Percentiles rank a stretch among this genome's conserved stretches.
These are phyloP conservation scores for Leccinum griseonigrum DNA, from an alignment of 1,284 basidiomycete species.

Conservation along the genomic window DNA sequence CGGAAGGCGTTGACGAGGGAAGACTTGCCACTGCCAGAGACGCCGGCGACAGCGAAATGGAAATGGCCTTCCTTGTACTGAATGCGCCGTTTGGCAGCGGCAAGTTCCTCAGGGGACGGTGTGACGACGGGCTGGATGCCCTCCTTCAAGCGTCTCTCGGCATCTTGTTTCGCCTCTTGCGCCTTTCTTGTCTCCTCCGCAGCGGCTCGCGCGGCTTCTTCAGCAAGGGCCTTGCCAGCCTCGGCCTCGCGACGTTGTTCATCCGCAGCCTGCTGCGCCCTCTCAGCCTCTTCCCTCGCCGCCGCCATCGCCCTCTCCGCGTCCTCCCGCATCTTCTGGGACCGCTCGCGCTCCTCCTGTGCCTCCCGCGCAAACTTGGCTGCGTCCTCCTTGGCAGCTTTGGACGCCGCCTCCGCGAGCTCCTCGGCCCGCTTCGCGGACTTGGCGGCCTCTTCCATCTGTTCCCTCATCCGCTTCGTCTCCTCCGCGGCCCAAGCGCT, in stretches of 20 bases:
- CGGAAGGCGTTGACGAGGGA: neutral
- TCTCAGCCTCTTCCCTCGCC: neutral
- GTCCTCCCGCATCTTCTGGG: neutral
- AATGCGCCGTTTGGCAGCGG: neutral
- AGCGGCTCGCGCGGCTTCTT: neutral
- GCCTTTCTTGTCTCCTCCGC: neutral
- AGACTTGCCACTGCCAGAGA: neutral
- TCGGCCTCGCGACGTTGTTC: neutral
- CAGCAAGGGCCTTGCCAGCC: neutral
- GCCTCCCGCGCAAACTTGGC: neutral
- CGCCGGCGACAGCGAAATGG: neutral
- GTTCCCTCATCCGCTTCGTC: neutral
- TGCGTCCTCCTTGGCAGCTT: neutral
- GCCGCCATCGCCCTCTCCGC: neutral
- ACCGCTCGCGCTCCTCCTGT: neutral
- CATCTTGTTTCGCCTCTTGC: neutral
- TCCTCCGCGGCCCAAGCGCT: constrained; percentile 7
- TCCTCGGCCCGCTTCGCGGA: neutral
- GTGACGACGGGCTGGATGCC: neutral
- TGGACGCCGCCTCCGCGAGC: neutral
- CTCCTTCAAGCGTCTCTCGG: neutral
- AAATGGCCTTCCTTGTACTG: neutral
- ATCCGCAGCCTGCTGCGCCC: neutral
- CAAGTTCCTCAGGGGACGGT: neutral
- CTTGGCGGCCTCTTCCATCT: neutral